phyloP scores from a whole-genome alignment of 2,329 filamentous ascomycete species.

The Ophiostoma tasmaniense region DNA sequence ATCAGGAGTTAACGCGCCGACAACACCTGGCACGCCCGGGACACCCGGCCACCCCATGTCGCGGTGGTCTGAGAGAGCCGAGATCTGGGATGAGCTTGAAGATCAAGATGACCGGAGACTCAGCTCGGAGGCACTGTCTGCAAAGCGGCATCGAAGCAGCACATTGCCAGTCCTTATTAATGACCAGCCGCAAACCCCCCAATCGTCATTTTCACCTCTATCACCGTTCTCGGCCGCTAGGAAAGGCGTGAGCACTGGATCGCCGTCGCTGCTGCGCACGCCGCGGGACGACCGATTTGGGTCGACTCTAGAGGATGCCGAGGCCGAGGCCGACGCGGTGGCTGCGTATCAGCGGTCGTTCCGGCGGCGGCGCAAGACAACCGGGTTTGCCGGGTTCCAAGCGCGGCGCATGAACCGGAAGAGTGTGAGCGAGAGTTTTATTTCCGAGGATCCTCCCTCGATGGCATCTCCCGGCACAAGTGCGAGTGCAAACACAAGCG shows the following conservation, averaged over 20 bases:
- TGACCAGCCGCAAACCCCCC: conserved; percentile 19
- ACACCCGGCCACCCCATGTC: conserved; percentile 12
- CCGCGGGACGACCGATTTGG: conserved; percentile 18
- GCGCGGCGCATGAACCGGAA: conserved; percentile 39
- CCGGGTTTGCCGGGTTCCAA: conserved; percentile 53
- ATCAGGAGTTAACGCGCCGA: not conserved
- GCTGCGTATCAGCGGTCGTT: conserved; percentile 19
- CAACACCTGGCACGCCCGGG: conserved; percentile 28
- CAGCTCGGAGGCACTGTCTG: conserved; percentile 17
- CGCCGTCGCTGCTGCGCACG: conserved; percentile 17
- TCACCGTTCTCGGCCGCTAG: conserved; percentile 26
- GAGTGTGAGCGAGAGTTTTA: conserved; percentile 19
- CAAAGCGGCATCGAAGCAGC: conserved; percentile 40
- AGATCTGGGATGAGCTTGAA: conserved; percentile 84
- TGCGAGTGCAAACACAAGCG: not conserved
- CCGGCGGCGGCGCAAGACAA: conserved; percentile 47
- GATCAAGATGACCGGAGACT: conserved; percentile 50
- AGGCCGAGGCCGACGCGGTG: conserved; percentile 22
- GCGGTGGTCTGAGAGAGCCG: conserved; percentile 58
- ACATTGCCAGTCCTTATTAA: conserved; percentile 39
- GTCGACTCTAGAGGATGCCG: not conserved
- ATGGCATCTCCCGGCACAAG: not conserved
- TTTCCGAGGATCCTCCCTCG: not conserved
- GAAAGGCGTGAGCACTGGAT: conserved; percentile 27
- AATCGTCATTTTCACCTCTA: conserved; percentile 6